Evolutionary conservation across 345 rosid genomes (phyloP).

Genomic region (Odontarrhena argentea): DNA sequence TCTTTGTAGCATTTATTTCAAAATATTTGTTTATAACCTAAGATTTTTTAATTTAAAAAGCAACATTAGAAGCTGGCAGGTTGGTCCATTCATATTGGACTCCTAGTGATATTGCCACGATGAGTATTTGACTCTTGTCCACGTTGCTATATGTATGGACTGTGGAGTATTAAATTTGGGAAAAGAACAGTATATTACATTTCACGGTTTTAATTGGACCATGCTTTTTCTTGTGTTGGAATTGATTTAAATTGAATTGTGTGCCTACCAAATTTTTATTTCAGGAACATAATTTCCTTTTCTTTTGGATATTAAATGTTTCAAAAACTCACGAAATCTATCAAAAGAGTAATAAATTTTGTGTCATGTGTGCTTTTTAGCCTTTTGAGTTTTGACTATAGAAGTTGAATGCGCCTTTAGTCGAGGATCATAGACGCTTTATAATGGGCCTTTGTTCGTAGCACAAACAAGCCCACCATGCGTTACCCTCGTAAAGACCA

Average conservation of each 20-base stretch:
- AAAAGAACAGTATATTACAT: not conserved
- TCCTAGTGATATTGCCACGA: constrained; percentile 32
- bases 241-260: constrained; percentile 16
- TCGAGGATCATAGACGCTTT: not conserved
- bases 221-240: constrained; percentile 26
- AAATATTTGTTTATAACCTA: too few species aligned
- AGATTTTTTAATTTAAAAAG: not conserved
- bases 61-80: constrained; percentile 35
- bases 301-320: not conserved
- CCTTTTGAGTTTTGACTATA: not conserved
- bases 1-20: too few species aligned
- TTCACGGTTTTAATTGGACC: constrained; percentile 29
- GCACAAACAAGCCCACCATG: constrained; percentile 2
- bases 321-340: constrained; percentile 13
- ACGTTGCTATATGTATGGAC: constrained; percentile 2
- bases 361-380: not conserved
- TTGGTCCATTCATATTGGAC: constrained; percentile 31
- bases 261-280: constrained; percentile 27
- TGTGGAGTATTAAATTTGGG: not conserved
- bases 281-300: not conserved
- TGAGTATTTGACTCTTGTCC: constrained; percentile 26
- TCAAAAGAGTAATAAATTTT: constrained; percentile 10
- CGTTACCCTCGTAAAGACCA: not conserved
- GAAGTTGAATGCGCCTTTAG: constrained; percentile 3
- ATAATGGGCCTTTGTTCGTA: not conserved